Evolutionary conservation across 805 yeast species (phyloP), one percentile per base, ranked within the genome.

Genomic region (Isabelozyma heimii): DNA sequence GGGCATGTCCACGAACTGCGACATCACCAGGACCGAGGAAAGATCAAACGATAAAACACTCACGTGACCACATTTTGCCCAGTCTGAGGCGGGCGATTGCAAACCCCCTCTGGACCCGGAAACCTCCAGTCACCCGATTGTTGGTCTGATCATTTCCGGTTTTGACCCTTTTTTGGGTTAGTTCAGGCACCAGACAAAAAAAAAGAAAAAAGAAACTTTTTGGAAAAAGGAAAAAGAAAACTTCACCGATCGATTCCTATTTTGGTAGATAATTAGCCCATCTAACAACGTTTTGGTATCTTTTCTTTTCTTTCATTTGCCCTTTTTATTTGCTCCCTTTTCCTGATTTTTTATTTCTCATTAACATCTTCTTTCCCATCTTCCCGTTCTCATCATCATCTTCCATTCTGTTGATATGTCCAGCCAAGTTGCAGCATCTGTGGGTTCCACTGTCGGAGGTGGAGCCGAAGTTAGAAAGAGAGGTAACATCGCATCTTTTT

Each of bases 401-500:
- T 17, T 9, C n/a, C n/a, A n/a, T n/a, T 17, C 10, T 15, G 12
- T 17, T 12, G 24, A 15, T n/a, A 47, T 47, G 50, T 44, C 50
- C 20, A 47, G 50, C 33, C 50, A 47, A 44, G 37, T 44, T 14
- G 41, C 50, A 14, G 35, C 35, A 10, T 47, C 50, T 6, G 40
- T 24, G 17, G 40, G 40, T 12, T 27, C 44, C 15, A 9, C 20
- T 42, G 37, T 26, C n/a, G 42, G 30, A 15, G 17, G 40, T 14
- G 15, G 17, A 14, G 17, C 40, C 40, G 17, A 37, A 8, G 42
- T 40, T 16, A 27, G 14, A 26, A 68, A 69, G 56, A 48, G 56
- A 20, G 80, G 80, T n/a, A 76, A 77, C 57, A 63, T 76, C 47
- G 73, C 76, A 15, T 53, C 72, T 30, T 72, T 76, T 51, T 15